Conservation (phyloP, 768 basidiomycete genomes). For the Xerocomus spinulosus region DNA sequence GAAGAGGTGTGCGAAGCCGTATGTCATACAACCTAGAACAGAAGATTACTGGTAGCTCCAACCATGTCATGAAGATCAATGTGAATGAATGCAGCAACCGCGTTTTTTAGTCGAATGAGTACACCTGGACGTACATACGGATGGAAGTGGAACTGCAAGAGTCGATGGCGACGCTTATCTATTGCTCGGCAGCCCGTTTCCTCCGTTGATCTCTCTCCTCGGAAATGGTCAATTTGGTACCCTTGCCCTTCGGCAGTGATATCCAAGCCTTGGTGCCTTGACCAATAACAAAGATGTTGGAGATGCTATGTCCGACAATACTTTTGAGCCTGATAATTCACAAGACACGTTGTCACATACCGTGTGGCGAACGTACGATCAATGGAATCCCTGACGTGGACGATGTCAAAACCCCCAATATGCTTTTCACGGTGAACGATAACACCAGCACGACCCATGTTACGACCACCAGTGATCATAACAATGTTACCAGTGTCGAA, state of each 20-base stretch:
- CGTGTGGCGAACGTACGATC: slow-evolving; percentile 97
- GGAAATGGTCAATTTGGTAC: slow-evolving; percentile 94
- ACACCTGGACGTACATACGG: slow-evolving; percentile 19
- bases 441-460: slow-evolving; percentile 98
- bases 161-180: slow-evolving; percentile 26
- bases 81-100: neutral
- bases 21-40: slow-evolving; percentile 35
- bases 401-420: slow-evolving; percentile 97
- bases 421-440: slow-evolving; percentile 98
- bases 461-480: slow-evolving; percentile 98
- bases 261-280: slow-evolving; percentile 95
- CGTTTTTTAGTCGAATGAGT: too few relatives aligned
- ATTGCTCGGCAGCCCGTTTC: slow-evolving; percentile 71
- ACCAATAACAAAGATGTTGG: slow-evolving; percentile 98
- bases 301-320: slow-evolving; percentile 51
- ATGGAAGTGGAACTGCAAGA: slow-evolving; percentile 5
- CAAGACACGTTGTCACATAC: slow-evolving; percentile 41
- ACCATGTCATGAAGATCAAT: neutral
- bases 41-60: slow-evolving; percentile 43
- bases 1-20: slow-evolving; percentile 48
- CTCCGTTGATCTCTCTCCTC: slow-evolving; percentile 94
- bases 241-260: slow-evolving; percentile 96
- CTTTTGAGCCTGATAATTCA: neutral
- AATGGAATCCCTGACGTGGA: slow-evolving; percentile 93
- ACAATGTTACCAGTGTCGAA: slow-evolving; percentile 98